Percentiles rank a stretch among this genome's conserved stretches.
These are phyloP conservation scores for Prunus campanulata DNA, from an alignment of 306 rosid genomes.

Conservation along the genomic window DNA sequence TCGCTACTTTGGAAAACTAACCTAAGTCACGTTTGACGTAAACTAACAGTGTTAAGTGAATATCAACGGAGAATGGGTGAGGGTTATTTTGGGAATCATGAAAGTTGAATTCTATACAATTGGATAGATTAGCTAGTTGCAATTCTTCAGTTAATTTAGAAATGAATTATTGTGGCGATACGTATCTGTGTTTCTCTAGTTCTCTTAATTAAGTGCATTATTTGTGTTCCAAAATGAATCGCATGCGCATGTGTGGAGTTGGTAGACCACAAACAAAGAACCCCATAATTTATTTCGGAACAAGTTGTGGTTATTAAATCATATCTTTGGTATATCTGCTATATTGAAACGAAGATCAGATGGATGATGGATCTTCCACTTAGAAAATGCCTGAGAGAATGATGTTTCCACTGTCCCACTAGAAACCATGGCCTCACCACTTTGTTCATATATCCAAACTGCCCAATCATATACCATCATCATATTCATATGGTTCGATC, in stretches of 20 bases:
- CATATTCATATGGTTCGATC: not conserved
- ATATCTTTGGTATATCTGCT: conserved; percentile 16
- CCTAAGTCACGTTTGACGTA: too few relatives aligned
- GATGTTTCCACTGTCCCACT: not conserved
- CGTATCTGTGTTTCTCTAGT: not conserved
- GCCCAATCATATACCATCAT: not conserved
- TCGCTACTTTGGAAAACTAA: too few relatives aligned
- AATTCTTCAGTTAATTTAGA: not conserved
- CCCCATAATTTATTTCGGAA: not conserved
- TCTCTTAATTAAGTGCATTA: not conserved
- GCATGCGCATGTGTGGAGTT: not conserved
- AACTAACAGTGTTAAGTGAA: too few relatives aligned
- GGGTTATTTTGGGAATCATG: too few relatives aligned
- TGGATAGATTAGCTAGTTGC: not conserved
- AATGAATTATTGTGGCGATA: not conserved
- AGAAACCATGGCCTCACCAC: not conserved
- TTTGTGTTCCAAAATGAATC: not conserved
- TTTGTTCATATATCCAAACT: not conserved
- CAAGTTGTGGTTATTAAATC: conserved; percentile 18
- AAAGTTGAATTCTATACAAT: too few relatives aligned
- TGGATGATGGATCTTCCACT: conserved; percentile 5
- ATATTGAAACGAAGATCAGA: not conserved
- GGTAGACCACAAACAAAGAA: not conserved
- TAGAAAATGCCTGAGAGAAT: not conserved
- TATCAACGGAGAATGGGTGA: too few relatives aligned